Base-by-base conservation (phyloP, 2,329 filamentous ascomycete genomes). In the Epichloe bromicola region DNA sequence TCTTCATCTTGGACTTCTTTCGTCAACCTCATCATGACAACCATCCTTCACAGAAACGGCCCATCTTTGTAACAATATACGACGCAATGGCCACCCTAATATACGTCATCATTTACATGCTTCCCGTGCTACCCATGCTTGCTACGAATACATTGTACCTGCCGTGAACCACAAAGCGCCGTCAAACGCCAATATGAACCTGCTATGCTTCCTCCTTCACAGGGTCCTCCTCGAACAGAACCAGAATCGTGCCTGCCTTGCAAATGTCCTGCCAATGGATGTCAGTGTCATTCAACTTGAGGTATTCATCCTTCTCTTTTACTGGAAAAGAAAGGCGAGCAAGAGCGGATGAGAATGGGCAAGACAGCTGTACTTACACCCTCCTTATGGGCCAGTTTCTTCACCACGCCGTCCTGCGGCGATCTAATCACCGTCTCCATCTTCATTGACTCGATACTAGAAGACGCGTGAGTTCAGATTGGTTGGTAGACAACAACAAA, bases 341-440 rank as follows among this genome's bases (percentile, higher is more conserved):
- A 23, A 10, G 19, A 19, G 1, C 20, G 17, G 17, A 19, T 41
- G 4, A 14, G 17, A 12, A 43, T 8, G 15, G 15, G 36, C 23
- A 5, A 38, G 5, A 12, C 20, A 23, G n/a, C 20, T 38, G 14
- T 23, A 65, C 82, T 74, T 73, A 86, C 83, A 53, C 86, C 86
- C 70, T 83, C 78, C 61, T 82, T 80, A 62, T 89, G 85, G 39
- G 85, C 83, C 51, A 90, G 68, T 63, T 80, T 84, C 64, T 85
- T 82, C 54, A 90, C 77, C 1, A 81, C 71, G 6, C 86, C 86
- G 53, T 80, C 76, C 56, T 87, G 83, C 7, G 86, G 86, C 49
- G 85, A 87, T 54, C 86, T 76, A 58, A 90, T 89, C 1, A 89
- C 83, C 2, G 86, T 90, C 65, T 90, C 86, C 86, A 90, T 90